phyloP scores from a whole-genome alignment of 306 rosid genomes.

The Delonix regia region DNA sequence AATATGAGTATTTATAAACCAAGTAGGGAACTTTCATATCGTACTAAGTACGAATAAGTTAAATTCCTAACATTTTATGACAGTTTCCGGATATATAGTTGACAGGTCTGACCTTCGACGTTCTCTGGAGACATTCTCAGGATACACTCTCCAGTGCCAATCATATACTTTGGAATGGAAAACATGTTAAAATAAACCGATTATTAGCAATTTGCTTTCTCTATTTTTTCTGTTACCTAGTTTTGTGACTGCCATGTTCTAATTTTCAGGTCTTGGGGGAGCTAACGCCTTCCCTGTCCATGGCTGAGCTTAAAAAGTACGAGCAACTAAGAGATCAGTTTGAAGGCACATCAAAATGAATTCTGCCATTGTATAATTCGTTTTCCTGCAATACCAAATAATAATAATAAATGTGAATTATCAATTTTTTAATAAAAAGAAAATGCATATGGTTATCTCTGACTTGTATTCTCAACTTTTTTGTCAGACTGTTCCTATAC shows the following conservation, averaged over 20 bases:
- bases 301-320: slow-evolving; percentile 77
- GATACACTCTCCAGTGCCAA: not conserved
- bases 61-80: not conserved
- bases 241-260: slow-evolving; percentile 34
- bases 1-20: not conserved
- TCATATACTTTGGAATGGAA: not conserved
- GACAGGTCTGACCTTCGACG: not conserved
- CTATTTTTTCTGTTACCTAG: slow-evolving; percentile 5
- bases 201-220: slow-evolving; percentile 7
- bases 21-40: not conserved
- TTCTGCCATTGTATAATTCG: not conserved
- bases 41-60: not conserved
- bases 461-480: not conserved
- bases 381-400: slow-evolving; percentile 7
- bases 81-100: not conserved
- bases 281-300: slow-evolving; percentile 78
- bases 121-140: not conserved
- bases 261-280: slow-evolving; percentile 69
- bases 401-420: not conserved
- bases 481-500: no score
- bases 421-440: not conserved
- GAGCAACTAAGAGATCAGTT: slow-evolving; percentile 87
- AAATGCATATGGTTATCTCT: not conserved
- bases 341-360: slow-evolving; percentile 77
- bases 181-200: not conserved